Conservation (phyloP, 2,329 filamentous ascomycete species). For the Cytospora piceicola region DNA sequence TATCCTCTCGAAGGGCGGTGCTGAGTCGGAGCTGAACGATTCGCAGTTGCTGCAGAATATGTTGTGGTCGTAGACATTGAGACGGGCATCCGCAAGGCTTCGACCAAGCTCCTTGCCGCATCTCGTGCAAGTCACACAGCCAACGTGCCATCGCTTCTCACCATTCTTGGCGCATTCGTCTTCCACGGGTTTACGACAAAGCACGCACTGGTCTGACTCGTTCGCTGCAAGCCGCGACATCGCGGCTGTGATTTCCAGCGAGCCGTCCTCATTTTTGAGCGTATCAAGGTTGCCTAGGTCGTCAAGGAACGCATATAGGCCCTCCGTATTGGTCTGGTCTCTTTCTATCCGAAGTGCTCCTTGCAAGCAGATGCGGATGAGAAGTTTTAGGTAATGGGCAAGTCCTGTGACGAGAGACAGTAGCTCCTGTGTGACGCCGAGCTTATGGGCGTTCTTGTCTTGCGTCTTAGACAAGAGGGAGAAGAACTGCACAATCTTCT, state of each 20-base stretch:
- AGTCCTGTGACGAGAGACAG: conserved; percentile 95
- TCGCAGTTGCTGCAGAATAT: conserved; percentile 74
- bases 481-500: conserved; percentile 99
- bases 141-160: conserved; percentile 80
- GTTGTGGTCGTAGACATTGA: conserved; percentile 68
- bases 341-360: conserved; percentile 89
- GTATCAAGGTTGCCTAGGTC: conserved; percentile 83
- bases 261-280: conserved; percentile 68
- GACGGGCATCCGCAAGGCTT: conserved; percentile 69
- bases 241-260: conserved; percentile 65
- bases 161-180: conserved; percentile 83
- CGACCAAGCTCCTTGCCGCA: conserved; percentile 68
- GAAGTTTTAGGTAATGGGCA: conserved; percentile 94
- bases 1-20: conserved; percentile 68
- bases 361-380: conserved; percentile 96
- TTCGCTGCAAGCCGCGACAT: conserved; percentile 71
- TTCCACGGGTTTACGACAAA: conserved; percentile 86
- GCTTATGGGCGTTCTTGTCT: conserved; percentile 83
- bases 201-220: conserved; percentile 81
- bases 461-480: conserved; percentile 92
- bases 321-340: conserved; percentile 74
- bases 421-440: conserved; percentile 97
- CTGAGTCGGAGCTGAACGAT: conserved; percentile 56
- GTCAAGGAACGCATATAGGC: conserved; percentile 80
- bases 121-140: conserved; percentile 77